Base-by-base conservation (phyloP, 2,329 filamentous ascomycete genomes). In the Chaetomium globosum region DNA sequence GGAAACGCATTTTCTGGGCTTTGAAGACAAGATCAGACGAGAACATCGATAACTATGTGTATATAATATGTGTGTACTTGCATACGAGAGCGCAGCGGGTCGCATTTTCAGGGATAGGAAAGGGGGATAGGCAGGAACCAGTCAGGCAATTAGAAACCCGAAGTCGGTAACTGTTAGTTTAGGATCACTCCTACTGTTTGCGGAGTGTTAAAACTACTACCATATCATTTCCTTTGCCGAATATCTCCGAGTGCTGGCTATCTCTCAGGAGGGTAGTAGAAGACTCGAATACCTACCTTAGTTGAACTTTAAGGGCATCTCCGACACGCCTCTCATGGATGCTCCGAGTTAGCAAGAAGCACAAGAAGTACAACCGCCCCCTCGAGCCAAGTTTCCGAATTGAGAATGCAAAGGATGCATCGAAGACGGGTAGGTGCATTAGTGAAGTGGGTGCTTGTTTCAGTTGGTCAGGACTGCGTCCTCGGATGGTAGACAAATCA, bases 21-120 rank as follows among this genome's bases (percentile, higher is more conserved):
- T 71, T 28, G 65, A 68, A 36, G 60, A 63, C 21, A 71, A 72
- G 67, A 65, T 72, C 16, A 63, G 39, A 30, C 63, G 61, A 7
- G 67, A 71, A 33, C 63, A 69, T 55, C 46, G 12, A 46, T 49
- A 57, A 16, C 48, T 54, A 16, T 43, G 9, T 23, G 39, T 43
- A n/a, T 43, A 43, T 43, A 43, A 43, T 43, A 43, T 16, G 39
- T 43, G 39, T 43, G 39, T 43, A 19, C 39, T 43, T 43, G 39
- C 39, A 43, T 43, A 43, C 39, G 39, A 7, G 19, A 43, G 39
- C 19, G 39, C 6, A 43, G 16, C 16, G 39, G 5, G 23, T 55
- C 33, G 52, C 52, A 55, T 55, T 21, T 36, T 31, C 30, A 21
- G 28, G n/a, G 7, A 43, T 4, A 16, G 39, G 19, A 39, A 43